Base-by-base conservation (phyloP, 2,329 filamentous ascomycete species). In the Trichoderma atrobrunneum region DNA sequence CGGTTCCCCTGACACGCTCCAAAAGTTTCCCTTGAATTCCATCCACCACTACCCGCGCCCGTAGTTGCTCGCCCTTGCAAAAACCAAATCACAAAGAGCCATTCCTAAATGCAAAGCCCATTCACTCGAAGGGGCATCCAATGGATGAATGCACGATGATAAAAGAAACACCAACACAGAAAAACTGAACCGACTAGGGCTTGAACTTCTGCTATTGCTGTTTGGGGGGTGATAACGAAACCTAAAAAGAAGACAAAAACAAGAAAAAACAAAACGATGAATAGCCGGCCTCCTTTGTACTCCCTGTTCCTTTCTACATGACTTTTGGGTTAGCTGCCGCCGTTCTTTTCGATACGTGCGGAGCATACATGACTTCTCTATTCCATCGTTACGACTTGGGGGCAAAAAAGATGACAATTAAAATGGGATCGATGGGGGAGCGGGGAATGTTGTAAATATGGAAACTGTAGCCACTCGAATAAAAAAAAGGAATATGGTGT, bases 281-380 rank as follows among this genome's bases (percentile, higher is more conserved):
- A 76, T 75, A 77, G 76, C 76, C 77, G 76, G 74, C 79, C 80
- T 77, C 80, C 80, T 43, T 65, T 79, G 78, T 80, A 82, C 80
- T 82, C 81, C 80, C 79, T 77, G 76, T 77, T 65, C 78, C 79
- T 81, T 78, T 81, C 81, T 83, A 83, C 81, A 83, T 82, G 81
- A 83, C 74, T 82, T 82, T 82, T 81, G 75, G 74, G 73, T 59
- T 78, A 74, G 78, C 81, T 79, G 75, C 77, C 78, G 78, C 78
- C 77, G 76, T 76, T 76, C 75, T 54, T 72, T 62, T 60, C 54
- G 67, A 79, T 78, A 75, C 76, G 74, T 76, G 77, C 77, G 78
- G 78, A 78, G 79, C 80, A 78, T 82, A 83, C 80, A 83, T 82
- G 81, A 82, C 76, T 80, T 81, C 77, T 81, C 81, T 82, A 82